Evolutionary conservation across 768 basidiomycete genomes (phyloP).

Genomic region (Calocera cornea): DNA sequence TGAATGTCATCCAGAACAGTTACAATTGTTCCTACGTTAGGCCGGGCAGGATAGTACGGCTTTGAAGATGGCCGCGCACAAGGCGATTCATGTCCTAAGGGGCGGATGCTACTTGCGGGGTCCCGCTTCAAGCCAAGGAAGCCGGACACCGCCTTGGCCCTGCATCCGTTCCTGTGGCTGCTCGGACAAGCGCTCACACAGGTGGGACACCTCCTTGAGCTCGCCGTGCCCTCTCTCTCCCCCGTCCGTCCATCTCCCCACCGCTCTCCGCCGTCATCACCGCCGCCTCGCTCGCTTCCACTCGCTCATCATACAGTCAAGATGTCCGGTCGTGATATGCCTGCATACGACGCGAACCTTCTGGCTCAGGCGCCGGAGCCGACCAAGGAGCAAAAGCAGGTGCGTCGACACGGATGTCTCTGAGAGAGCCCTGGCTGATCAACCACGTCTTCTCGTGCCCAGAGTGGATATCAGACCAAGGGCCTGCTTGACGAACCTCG

Average conservation of each 20-base stretch:
- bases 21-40: no score
- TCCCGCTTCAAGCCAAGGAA: not conserved
- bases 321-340: not conserved
- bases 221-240: not conserved
- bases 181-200: not conserved
- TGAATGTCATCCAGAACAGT: no score
- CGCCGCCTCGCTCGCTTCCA: not conserved
- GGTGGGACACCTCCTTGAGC: not conserved
- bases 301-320: not conserved
- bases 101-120: not conserved
- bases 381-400: slow-evolving; percentile 1
- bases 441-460: not conserved
- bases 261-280: not conserved
- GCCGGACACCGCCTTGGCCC: not conserved
- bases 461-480: slow-evolving; percentile 1
- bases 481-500: not conserved
- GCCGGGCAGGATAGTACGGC: no score
- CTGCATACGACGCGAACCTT: not conserved
- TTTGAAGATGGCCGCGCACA: no score
- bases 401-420: not conserved
- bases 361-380: slow-evolving; percentile 2
- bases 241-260: not conserved
- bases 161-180: slow-evolving; percentile 4
- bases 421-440: not conserved
- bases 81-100: no score